Percentiles rank a stretch among this genome's conserved stretches.
phyloP scores from a whole-genome alignment of 1,284 basidiomycete species.

The Pseudozyma flocculosa region DNA sequence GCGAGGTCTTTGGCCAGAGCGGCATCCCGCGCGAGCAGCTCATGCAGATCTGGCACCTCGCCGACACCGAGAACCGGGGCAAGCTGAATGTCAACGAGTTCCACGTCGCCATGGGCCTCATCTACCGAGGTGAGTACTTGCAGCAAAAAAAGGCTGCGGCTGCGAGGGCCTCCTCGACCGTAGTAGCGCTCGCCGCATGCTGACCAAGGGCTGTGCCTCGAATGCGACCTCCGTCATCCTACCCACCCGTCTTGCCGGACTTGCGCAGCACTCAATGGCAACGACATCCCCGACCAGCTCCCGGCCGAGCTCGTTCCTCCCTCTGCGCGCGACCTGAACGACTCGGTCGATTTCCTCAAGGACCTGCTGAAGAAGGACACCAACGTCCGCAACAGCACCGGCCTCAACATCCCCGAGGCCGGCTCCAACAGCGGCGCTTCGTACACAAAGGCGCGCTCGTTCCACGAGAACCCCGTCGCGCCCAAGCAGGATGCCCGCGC shows the following conservation, averaged over 20 bases:
- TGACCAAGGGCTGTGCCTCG: background rate
- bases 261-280: constrained; percentile 68
- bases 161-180: no score
- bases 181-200: no score
- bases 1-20: constrained; percentile 93
- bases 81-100: constrained; percentile 84
- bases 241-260: background rate
- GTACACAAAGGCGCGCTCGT: constrained; percentile 70
- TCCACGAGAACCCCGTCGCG: constrained; percentile 63
- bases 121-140: constrained; percentile 74
- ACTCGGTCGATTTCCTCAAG: constrained; percentile 87
- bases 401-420: constrained; percentile 56
- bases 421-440: constrained; percentile 53
- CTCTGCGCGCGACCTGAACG: constrained; percentile 85
- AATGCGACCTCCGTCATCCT: no score
- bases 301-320: constrained; percentile 89
- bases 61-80: constrained; percentile 54
- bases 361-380: constrained; percentile 83
- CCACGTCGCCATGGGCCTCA: constrained; percentile 97
- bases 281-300: constrained; percentile 80
- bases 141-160: no score
- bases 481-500: constrained; percentile 82
- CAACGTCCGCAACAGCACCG: constrained; percentile 59
- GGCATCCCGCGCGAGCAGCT: constrained; percentile 85
- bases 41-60: constrained; percentile 79